These are phyloP conservation scores for Phytophthora macrochlamydospora DNA, from an alignment of 352 stramenopile genomes.

Conservation along the genomic window DNA sequence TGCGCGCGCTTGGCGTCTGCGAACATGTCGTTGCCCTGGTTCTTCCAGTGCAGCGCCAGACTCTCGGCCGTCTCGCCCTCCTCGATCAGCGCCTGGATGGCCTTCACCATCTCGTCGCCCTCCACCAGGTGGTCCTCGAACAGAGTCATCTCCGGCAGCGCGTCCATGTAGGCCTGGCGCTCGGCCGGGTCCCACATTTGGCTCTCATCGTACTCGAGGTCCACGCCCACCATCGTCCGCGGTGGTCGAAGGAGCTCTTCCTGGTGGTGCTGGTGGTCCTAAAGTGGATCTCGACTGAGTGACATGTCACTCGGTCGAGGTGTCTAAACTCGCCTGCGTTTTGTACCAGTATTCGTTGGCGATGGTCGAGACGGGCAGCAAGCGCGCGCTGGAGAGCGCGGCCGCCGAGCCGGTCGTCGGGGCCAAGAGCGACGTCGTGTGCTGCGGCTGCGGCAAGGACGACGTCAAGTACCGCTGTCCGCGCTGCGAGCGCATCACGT, in stretches of 20 bases:
- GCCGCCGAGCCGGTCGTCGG: constrained; percentile 11
- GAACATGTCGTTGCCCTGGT: constrained; percentile 90
- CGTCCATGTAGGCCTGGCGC: constrained; percentile 87
- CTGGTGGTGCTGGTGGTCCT: no score
- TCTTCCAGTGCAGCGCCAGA: constrained; percentile 88
- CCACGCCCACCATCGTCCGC: constrained; percentile 73
- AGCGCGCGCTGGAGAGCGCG: constrained; percentile 33
- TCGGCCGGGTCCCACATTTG: constrained; percentile 81
- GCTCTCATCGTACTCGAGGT: constrained; percentile 88
- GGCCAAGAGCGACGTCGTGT: constrained; percentile 24
- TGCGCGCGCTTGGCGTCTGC: constrained; percentile 73
- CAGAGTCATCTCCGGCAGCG: constrained; percentile 85
- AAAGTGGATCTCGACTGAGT: no score
- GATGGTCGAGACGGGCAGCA: constrained; percentile 29
- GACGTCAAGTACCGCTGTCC: constrained; percentile 89
- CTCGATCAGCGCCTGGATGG: constrained; percentile 87
- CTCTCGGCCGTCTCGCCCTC: constrained; percentile 88
- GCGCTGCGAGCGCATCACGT: constrained; percentile 84
- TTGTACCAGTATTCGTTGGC: constrained; percentile 4
- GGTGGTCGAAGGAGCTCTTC: neutral
- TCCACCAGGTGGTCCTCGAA: constrained; percentile 90
- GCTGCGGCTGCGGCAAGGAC: constrained; percentile 45
- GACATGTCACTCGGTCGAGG: no score
- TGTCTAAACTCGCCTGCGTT: neutral
- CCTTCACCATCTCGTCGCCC: constrained; percentile 85